These are phyloP conservation scores for Colletotrichum chlorophyti DNA, from an alignment of 2,329 filamentous ascomycete genomes.

Conservation along the genomic window DNA sequence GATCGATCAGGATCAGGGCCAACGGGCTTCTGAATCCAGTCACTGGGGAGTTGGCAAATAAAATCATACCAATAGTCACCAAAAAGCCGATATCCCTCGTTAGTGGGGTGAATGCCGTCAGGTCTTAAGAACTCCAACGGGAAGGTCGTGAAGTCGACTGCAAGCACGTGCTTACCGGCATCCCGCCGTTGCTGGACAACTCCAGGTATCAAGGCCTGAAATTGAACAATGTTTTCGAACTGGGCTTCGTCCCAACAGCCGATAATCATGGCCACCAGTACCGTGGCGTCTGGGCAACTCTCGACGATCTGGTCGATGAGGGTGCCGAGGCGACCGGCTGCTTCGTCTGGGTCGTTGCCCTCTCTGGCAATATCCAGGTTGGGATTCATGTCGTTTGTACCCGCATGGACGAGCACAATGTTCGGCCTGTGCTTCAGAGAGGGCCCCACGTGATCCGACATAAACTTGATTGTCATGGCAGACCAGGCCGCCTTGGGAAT, in stretches of 20 bases:
- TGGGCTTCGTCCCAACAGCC: slow-evolving; percentile 36
- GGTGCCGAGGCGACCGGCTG: slow-evolving; percentile 37
- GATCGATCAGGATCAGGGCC: slow-evolving; percentile 24
- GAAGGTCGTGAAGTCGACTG: slow-evolving; percentile 41
- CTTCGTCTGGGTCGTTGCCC: slow-evolving; percentile 38
- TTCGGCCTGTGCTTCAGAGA: slow-evolving; percentile 43
- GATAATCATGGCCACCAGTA: slow-evolving; percentile 44
- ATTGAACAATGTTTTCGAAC: slow-evolving; percentile 33
- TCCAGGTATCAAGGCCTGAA: slow-evolving; percentile 36
- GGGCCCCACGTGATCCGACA: slow-evolving; percentile 37
- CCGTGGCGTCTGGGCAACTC: slow-evolving; percentile 39
- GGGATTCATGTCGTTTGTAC: slow-evolving; percentile 46
- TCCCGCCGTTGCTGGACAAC: slow-evolving; percentile 35
- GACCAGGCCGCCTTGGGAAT: slow-evolving; percentile 41
- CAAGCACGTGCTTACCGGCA: slow-evolving; percentile 37
- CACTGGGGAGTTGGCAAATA: slow-evolving; percentile 39
- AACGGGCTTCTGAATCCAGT: slow-evolving; percentile 41
- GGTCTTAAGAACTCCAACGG: slow-evolving; percentile 31
- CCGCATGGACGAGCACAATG: slow-evolving; percentile 43
- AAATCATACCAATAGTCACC: slow-evolving; percentile 47
- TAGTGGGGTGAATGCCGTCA: slow-evolving; percentile 41
- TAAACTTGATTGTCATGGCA: slow-evolving; percentile 45
- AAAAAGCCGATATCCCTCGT: slow-evolving; percentile 40
- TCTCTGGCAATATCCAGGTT: slow-evolving; percentile 35
- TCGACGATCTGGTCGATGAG: slow-evolving; percentile 40